Base-by-base conservation (phyloP, 2,329 filamentous ascomycete genomes). In the Neonectria magnoliae region DNA sequence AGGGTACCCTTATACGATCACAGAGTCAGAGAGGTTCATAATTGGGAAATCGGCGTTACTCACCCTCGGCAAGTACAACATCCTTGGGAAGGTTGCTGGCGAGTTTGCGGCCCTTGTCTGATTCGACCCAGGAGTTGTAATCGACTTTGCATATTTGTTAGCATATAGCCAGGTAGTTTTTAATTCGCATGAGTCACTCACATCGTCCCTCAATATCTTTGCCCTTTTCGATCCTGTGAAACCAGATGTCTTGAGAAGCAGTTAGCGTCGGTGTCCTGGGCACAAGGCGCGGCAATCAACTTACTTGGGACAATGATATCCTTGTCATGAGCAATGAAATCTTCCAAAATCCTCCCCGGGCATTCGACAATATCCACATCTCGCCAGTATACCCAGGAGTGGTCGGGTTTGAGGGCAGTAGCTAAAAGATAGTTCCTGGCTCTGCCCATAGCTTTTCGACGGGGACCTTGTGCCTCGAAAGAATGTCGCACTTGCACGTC, bases 101-200 rank as follows among this genome's bases (percentile, higher is more conserved):
- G 58, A 98, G 86, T 75, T 90, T 91, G 64, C 91, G 88, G 52
- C 88, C 94, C 79, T 95, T 92, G 56, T 94, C 91, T 10, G 95
- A 95, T 82, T 99, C 96, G 73, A 97, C 88, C 96, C 96, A 99
- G 1, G 96, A 98, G 81, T 99, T 99, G 84, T 99, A 99, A 79
- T 99, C 96, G 77, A 98, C 93, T 96, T 66, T 69, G 5, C 11
- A 20, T 55, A 45, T 25, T 56, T 63, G 59, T 73, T 25, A 74
- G 69, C 42, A 29, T 29, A n/a, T 31, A 41, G 33, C 27, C 20
- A 42, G 16, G n/a, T 45, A 7, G 11, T 13, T 48, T 27, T 5
- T 25, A 9, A 14, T 14, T 13, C 18, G 9, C 18, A 16, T 7
- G 38, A n/a, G 22, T 31, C 56, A 84, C 91, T 82, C 84, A 96